These are phyloP conservation scores for Trichoderma afroharzianum DNA, from an alignment of 2,329 filamentous ascomycete genomes.

Conservation along the genomic window DNA sequence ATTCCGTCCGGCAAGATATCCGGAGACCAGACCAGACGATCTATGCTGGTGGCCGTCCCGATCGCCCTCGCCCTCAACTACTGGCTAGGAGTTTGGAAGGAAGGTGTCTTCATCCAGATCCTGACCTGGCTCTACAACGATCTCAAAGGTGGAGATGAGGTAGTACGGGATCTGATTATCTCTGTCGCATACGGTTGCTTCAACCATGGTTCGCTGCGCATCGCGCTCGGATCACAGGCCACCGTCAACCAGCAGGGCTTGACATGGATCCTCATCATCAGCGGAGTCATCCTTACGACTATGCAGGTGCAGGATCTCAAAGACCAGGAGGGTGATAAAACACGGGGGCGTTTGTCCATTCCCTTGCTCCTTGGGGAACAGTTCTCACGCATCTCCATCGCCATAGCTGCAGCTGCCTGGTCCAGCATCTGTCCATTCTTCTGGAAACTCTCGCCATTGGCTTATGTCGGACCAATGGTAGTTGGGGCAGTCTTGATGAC, in stretches of 20 bases:
- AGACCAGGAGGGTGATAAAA: constrained; percentile 22
- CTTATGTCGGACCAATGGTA: neutral
- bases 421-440: constrained; percentile 10
- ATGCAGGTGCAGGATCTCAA: constrained; percentile 25
- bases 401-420: constrained; percentile 12
- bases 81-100: constrained; percentile 24
- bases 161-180: constrained; percentile 25
- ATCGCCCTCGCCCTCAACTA: constrained; percentile 25
- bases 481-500: neutral
- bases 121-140: constrained; percentile 40
- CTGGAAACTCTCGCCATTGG: constrained; percentile 5
- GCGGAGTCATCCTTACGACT: constrained; percentile 22
- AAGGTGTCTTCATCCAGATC: constrained; percentile 28
- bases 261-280: constrained; percentile 19
- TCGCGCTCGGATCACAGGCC: constrained; percentile 13
- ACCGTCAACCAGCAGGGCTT: neutral
- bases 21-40: constrained; percentile 20
- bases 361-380: constrained; percentile 15
- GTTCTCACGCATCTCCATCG: constrained; percentile 11
- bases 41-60: constrained; percentile 20
- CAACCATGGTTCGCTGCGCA: constrained; percentile 15
- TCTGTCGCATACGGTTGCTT: constrained; percentile 19
- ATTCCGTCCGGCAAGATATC: constrained; percentile 26
- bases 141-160: constrained; percentile 22
- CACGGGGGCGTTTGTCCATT: constrained; percentile 18